A percentile compares a stretch with the other conserved stretches of the same genome.
Evolutionary conservation across 768 basidiomycete species (phyloP).

Genomic region (Boletus coccyginus): DNA sequence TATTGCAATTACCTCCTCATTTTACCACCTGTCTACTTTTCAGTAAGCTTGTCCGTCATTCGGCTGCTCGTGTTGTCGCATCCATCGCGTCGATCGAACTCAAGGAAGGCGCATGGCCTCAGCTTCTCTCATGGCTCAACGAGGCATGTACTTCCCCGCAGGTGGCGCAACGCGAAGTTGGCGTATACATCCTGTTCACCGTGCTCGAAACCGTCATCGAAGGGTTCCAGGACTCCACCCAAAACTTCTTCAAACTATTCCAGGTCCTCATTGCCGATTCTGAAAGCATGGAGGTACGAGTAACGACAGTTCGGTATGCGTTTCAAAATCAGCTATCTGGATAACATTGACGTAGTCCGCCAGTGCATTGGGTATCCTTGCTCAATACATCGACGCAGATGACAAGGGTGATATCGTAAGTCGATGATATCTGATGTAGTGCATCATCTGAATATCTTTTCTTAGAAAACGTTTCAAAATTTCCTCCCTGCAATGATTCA

Average conservation of each 20-base stretch:
- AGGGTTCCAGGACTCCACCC: constrained; percentile 76
- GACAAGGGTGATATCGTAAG: constrained; percentile 86
- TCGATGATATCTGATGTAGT: constrained; percentile 11
- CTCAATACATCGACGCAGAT: constrained; percentile 86
- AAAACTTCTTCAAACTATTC: constrained; percentile 79
- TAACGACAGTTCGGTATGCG: constrained; percentile 78
- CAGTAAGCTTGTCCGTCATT: constrained; percentile 90
- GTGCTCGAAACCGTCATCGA: constrained; percentile 91
- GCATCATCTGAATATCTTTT: neutral
- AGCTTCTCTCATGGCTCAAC: constrained; percentile 85
- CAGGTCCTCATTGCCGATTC: constrained; percentile 69
- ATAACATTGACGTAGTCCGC: constrained; percentile 4
- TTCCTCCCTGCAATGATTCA: constrained; percentile 86
- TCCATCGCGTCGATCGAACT: constrained; percentile 91
- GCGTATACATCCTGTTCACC: constrained; percentile 84
- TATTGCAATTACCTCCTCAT: neutral
- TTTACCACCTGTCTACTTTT: constrained; percentile 8
- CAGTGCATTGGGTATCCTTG: constrained; percentile 86
- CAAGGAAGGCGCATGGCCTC: constrained; percentile 73
- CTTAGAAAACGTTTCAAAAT: constrained; percentile 80
- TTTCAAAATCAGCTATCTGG: neutral
- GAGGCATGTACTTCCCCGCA: constrained; percentile 67
- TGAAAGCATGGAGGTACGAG: constrained; percentile 85
- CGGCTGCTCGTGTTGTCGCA: constrained; percentile 88
- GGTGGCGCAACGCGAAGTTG: constrained; percentile 85